Base-by-base conservation (phyloP, 768 basidiomycete species). In the Suillus subluteus region DNA sequence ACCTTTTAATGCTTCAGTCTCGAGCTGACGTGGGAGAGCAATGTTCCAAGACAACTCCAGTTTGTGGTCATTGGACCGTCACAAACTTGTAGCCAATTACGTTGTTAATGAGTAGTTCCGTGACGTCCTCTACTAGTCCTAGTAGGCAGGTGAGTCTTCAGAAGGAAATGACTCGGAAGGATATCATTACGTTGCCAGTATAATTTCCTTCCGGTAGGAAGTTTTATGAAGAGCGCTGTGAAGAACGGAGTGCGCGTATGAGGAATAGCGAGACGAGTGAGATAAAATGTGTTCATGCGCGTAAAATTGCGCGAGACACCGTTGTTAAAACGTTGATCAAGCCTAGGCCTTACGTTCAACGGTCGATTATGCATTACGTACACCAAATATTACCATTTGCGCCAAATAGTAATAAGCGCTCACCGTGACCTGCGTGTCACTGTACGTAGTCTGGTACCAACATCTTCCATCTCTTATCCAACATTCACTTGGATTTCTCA, bases 401-500 rank as follows among this genome's bases (percentile, higher is more conserved):
- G 37, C 38, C 15, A 16, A 40, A 61, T 12, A 52, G 52, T 30
- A 26, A 21, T 30, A 61, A 21, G 18, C 40, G 58, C 59, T 30
- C 26, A n/a, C n/a, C 13, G 38, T 18, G 23, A 16, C 26, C n/a
- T 13, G 41, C 18, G 1, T 32, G 15, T 37, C 12, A 13, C 40
- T 40, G 4, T 40, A 44, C 43, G 43, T 18, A 13, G 38, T 13
- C 38, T 9, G 38, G 43, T 44, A 18, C 43, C 12, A 41, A 30
- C 63, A 26, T 50, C 37, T 38, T 63, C 48, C 63, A 38, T 50
- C 54, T 37, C 63, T 58, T 35, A 35, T 37, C 21, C 21, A 30
- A 58, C 58, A 23, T 41, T 59, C 38, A 40, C 26, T 59, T 23
- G 16, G 11, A 21, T 55, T 41, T 50, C 50, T 35, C 9, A 64